Conservation (phyloP, 805 yeast genomes). For the Huiozyma naganishii region DNA sequence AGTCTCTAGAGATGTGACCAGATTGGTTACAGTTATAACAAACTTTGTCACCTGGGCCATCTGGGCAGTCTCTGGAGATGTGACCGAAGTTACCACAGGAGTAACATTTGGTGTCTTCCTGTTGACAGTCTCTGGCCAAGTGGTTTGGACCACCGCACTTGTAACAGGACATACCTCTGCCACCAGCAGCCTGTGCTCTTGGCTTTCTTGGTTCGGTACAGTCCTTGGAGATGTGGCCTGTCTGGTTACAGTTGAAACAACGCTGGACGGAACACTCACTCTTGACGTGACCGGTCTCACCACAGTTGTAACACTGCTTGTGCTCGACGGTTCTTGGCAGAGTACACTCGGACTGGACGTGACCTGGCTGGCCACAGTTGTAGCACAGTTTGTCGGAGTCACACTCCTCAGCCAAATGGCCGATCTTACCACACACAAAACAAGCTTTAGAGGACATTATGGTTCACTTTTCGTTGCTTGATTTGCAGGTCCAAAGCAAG, state of each 20-base stretch:
- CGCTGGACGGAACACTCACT: slow-evolving; percentile 68
- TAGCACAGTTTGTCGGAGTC: slow-evolving; percentile 81
- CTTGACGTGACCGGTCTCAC: slow-evolving; percentile 81
- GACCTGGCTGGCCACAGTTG: slow-evolving; percentile 87
- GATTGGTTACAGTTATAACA: slow-evolving; percentile 41
- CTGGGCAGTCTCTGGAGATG: slow-evolving; percentile 71
- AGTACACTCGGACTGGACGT: slow-evolving; percentile 81
- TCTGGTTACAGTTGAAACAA: slow-evolving; percentile 69
- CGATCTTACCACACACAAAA: slow-evolving; percentile 86
- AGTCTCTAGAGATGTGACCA: slow-evolving; percentile 84
- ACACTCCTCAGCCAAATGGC: slow-evolving; percentile 86
- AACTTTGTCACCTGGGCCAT: slow-evolving; percentile 40
- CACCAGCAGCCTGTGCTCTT: slow-evolving; percentile 13
- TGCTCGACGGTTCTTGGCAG: slow-evolving; percentile 75
- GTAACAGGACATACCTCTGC: slow-evolving; percentile 48
- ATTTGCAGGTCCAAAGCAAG: too few relatives aligned
- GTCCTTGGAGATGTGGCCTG: slow-evolving; percentile 76
- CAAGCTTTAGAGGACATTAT: slow-evolving; percentile 58
- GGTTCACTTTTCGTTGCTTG: neutral
- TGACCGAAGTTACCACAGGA: slow-evolving; percentile 89
- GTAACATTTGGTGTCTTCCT: slow-evolving; percentile 71
- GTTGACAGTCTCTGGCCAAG: slow-evolving; percentile 83
- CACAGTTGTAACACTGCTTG: slow-evolving; percentile 91
- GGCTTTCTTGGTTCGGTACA: slow-evolving; percentile 43
- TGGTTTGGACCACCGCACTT: slow-evolving; percentile 92